Evolutionary conservation across 768 basidiomycete genomes (phyloP), one percentile per base, ranked within the genome.

Genomic region (Gloeopeniophorella convolvens): DNA sequence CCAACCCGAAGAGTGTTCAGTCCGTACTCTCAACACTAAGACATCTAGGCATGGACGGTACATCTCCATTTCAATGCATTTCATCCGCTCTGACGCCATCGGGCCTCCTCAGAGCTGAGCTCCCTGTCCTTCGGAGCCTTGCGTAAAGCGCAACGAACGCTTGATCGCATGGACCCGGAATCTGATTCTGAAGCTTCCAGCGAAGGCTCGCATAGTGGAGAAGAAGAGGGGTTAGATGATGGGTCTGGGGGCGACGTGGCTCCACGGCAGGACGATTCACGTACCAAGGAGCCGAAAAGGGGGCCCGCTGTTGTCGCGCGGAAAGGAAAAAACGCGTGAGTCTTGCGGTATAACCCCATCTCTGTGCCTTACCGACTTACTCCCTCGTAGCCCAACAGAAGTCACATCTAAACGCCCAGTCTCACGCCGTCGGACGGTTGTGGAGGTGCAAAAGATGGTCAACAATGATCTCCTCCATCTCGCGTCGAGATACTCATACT

Each of bases 361-460:
- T 40, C 12, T 6, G 33, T 10, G 27, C 18, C 49, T 37, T 20
- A 33, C 23, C 41, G 42, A 57, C 12, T 33, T 51, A 21, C 33
- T 10, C 21, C 21, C 37, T 24, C 43, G 32, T 21, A 94, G 93
- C 1, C 93, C 93, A 1, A 74, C 70, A 27, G 90, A 91, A 58
- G 72, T 89, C 45, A 84, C 86, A 13, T 90, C 92, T 0, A 96
- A 93, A 65, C 78, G 76, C 59, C 89, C 89, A 1, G 88, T 94
- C 13, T 79, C 83, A 5, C 79, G 93, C 18, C 74, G 74, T 45
- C 70, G 90, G 49, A 72, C 71, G 9, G 82, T 87, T 0, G 76
- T 92, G 4, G 85, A 91, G 57, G 73, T 79, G 12, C 72, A 77
- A 32, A 77, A 80, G 54, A 62, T 74, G 35, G 91, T 89, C 61